Evolutionary conservation across 2,329 filamentous ascomycete species (phyloP).

Genomic region (Emmonsiellopsis sp.): DNA sequence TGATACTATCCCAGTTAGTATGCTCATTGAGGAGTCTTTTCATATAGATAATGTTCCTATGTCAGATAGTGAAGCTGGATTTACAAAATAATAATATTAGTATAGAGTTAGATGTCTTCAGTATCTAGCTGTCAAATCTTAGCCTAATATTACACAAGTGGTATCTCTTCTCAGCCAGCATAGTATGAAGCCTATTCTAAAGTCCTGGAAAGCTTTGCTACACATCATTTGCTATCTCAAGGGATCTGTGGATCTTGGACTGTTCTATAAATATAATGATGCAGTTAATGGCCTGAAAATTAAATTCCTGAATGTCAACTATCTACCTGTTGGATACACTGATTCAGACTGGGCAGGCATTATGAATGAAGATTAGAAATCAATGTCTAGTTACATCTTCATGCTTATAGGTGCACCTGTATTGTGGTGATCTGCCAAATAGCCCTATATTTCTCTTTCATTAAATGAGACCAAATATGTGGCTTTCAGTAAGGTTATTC

Average conservation of each 20-base stretch:
- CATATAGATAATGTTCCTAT: background rate
- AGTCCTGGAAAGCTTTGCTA: background rate
- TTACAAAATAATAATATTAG: background rate
- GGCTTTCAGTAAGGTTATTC: conserved; percentile 1
- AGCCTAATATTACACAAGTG: background rate
- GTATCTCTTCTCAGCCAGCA: background rate
- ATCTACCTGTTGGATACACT: background rate
- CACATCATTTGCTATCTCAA: background rate
- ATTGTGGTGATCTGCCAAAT: conserved; percentile 7
- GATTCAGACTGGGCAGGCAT: background rate
- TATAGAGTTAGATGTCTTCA: background rate
- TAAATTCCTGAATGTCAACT: no score
- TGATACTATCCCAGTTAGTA: no score
- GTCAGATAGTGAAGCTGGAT: background rate
- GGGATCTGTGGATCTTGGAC: background rate
- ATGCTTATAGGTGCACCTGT: conserved; percentile 5
- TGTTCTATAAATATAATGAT: background rate
- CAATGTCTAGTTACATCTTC: conserved; percentile 9
- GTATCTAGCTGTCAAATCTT: background rate
- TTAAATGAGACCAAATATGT: conserved; percentile 13
- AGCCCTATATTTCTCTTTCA: conserved; percentile 8
- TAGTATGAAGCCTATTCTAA: background rate
- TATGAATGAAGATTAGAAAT: background rate
- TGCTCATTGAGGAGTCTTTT: no score
- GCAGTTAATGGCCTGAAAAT: no score